Evolutionary conservation across 2,329 filamentous ascomycete genomes (phyloP).

Genomic region (Trichoderma simmonsii): DNA sequence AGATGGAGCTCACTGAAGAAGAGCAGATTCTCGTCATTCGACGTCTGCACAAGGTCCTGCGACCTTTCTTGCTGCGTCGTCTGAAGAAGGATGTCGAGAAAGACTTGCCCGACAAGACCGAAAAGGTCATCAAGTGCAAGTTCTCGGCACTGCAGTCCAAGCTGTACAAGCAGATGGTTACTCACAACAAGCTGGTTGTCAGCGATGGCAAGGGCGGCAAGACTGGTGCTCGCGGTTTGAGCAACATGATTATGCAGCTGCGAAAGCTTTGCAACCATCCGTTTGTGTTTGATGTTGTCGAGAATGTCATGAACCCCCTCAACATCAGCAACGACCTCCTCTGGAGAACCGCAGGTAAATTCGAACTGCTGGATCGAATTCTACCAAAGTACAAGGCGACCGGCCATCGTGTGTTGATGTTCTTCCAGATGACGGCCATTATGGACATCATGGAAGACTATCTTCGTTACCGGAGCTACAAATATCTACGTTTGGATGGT

Average conservation of each 20-base stretch:
- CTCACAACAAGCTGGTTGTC: slow-evolving; percentile 89
- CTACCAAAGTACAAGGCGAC: slow-evolving; percentile 89
- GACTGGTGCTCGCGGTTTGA: slow-evolving; percentile 87
- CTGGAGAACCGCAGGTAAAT: slow-evolving; percentile 96
- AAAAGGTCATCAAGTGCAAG: slow-evolving; percentile 98
- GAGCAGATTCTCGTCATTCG: slow-evolving; percentile 97
- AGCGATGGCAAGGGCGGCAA: slow-evolving; percentile 95
- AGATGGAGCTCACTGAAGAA: slow-evolving; percentile 99
- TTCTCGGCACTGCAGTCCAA: slow-evolving; percentile 92
- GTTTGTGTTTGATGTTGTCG: slow-evolving; percentile 96
- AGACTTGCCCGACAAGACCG: slow-evolving; percentile 96
- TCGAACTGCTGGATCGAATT: slow-evolving; percentile 88
- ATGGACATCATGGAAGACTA: slow-evolving; percentile 99
- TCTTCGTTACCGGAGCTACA: slow-evolving; percentile 74
- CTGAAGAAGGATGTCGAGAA: slow-evolving; percentile 99
- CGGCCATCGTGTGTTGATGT: slow-evolving; percentile 96
- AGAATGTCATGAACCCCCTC: slow-evolving; percentile 94
- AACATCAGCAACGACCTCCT: slow-evolving; percentile 87
- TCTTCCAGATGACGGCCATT: slow-evolving; percentile 99
- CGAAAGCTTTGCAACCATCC: slow-evolving; percentile 99
- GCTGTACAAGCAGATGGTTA: slow-evolving; percentile 96
- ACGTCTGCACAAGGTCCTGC: slow-evolving; percentile 94
- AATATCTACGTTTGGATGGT: slow-evolving; percentile 90
- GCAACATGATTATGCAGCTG: slow-evolving; percentile 99
- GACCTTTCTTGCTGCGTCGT: slow-evolving; percentile 95